A percentile compares a stretch with the other conserved stretches of the same genome.
Conservation (phyloP, 75 land plant species). For the Chamaecyparis obtusa region DNA sequence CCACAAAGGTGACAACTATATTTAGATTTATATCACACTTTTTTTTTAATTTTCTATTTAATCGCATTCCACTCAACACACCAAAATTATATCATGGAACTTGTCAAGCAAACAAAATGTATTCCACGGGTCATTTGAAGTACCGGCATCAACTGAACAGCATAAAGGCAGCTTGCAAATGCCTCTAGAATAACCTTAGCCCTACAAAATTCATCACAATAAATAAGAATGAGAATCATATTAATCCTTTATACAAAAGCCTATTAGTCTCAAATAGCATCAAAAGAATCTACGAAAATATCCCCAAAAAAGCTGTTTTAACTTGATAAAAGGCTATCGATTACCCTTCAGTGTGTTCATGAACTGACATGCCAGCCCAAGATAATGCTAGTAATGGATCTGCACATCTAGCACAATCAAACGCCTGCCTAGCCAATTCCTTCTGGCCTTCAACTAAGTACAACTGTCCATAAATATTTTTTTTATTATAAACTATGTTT, state of each 20-base stretch:
- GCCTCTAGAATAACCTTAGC: slow-evolving; percentile 38
- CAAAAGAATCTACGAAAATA: not conserved
- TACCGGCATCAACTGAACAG: slow-evolving; percentile 82
- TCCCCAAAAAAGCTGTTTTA: not conserved
- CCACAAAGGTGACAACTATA: not conserved
- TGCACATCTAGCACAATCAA: slow-evolving; percentile 82
- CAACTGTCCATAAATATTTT: slow-evolving; percentile 40
- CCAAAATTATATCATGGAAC: not conserved
- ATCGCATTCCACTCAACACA: not conserved
- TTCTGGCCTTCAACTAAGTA: slow-evolving; percentile 58
- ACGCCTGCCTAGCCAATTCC: slow-evolving; percentile 68
- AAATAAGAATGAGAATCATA: not conserved
- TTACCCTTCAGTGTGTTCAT: slow-evolving; percentile 33
- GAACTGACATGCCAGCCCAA: slow-evolving; percentile 94
- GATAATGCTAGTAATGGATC: slow-evolving; percentile 87
- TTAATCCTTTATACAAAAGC: not conserved
- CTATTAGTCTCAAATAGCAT: not conserved
- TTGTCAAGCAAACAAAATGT: not conserved
- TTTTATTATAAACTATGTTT: not conserved
- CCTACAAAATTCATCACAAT: not conserved
- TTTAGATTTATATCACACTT: not conserved
- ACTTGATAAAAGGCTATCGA: not conserved
- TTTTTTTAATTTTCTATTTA: not conserved
- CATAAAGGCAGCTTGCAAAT: slow-evolving; percentile 74
- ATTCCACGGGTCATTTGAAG: not conserved